Base-by-base conservation (phyloP, 2,329 filamentous ascomycete species). In the Aspergillus awamori region DNA sequence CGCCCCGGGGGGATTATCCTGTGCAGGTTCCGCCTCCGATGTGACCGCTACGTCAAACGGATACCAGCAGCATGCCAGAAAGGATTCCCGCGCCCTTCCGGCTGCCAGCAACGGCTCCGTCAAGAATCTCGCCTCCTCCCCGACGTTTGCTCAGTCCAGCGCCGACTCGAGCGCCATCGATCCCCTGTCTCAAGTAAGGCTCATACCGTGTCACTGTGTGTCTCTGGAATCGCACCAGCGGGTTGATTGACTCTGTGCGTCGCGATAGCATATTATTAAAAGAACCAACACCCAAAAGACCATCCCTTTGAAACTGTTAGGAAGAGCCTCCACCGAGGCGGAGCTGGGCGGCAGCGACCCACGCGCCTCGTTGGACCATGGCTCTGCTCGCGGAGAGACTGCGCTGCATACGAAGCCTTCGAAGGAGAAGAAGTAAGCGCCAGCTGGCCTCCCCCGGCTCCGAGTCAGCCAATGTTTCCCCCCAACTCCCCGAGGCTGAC, bases 361-460 rank as follows among this genome's bases (percentile, higher is more conserved):
- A 56, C 64, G 65, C 41, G 70, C 65, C 62, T 67, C 66, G 57
- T 63, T 69, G 47, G 74, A 75, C 24, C 72, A 70, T 56, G 58
- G 68, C 57, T 64, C 65, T 63, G 72, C 64, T 58, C 74, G 70
- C 53, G 67, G 65, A 54, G 75, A 79, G 51, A 65, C 71, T 41
- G 66, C 67, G 52, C 65, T 73, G 63, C 70, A 65, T 56, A 74
- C 73, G 58, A 80, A 74, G 51, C 60, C 70, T 28, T 56, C 69
- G 54, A 89, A 82, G 74, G 88, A 90, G 63, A 90, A 89, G 79
- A 90, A 85, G 88, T 90, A 79, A 72, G 84, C 81, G 41, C 61
- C 41, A 45, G 20, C 10, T 45, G 41, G 20, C 17, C 17, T 45
- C 17, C 17, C 11, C 33, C 33, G 10, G 33, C 2, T 11, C 11